Percentiles rank a stretch among this genome's conserved stretches.
Evolutionary conservation across 2,329 filamentous ascomycete species (phyloP).

Genomic region (Bipolaris bicolor): DNA sequence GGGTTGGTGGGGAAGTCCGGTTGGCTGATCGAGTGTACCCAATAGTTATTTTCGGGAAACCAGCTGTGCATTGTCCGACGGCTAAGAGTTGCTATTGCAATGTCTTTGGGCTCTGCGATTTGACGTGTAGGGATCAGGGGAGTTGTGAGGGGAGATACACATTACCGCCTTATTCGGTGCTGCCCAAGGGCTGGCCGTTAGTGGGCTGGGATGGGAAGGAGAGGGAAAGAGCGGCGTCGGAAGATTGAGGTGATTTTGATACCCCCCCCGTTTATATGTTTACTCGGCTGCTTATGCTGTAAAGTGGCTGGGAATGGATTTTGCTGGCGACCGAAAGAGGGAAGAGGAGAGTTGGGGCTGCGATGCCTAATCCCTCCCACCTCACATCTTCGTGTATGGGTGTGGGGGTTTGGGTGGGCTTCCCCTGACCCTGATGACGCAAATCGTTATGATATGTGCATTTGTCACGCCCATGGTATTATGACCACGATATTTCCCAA

Average conservation of each 20-base stretch:
- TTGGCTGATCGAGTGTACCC: constrained; percentile 21
- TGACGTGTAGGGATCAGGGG: constrained; percentile 50
- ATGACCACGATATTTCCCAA: no score
- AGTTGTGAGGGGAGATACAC: constrained; percentile 64
- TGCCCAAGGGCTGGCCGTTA: constrained; percentile 68
- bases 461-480: no score
- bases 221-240: constrained; percentile 29
- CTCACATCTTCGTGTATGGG: no score
- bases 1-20: no score
- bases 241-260: constrained; percentile 21
- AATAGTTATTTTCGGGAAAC: constrained; percentile 49
- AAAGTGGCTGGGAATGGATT: neutral
- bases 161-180: constrained; percentile 62
- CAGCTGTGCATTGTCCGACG: constrained; percentile 63
- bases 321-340: no score
- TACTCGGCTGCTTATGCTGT: no score
- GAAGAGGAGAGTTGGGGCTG: no score
- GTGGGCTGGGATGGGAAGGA: constrained; percentile 59
- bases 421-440: no score
- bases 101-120: constrained; percentile 66
- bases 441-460: no score
- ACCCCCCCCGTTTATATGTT: no score
- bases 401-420: no score
- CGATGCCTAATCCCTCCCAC: no score
- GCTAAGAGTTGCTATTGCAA: constrained; percentile 70